phyloP scores from a whole-genome alignment of 768 basidiomycete genomes.

The Fibroporia radiculosa region DNA sequence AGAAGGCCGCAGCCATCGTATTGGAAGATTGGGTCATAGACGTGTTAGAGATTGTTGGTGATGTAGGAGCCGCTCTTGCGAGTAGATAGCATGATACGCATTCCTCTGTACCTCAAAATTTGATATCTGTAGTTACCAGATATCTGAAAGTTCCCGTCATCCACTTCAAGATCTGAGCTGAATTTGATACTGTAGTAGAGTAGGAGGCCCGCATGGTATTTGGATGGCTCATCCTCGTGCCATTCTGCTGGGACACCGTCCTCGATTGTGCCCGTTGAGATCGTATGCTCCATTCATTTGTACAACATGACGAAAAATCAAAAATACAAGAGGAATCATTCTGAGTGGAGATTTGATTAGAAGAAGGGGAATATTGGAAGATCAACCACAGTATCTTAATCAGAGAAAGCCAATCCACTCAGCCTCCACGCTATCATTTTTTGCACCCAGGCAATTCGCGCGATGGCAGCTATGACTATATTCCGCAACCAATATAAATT shows the following conservation, averaged over 20 bases:
- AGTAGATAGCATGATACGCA: conserved; percentile 14
- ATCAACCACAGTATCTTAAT: not conserved
- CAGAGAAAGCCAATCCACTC: conserved; percentile 21
- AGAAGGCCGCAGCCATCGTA: conserved; percentile 33
- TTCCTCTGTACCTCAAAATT: too few relatives aligned
- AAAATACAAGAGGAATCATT: not conserved
- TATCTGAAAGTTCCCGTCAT: too few relatives aligned
- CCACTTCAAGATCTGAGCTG: too few relatives aligned
- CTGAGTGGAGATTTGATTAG: too few relatives aligned
- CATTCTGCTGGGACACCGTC: too few relatives aligned
- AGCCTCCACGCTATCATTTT: conserved; percentile 18
- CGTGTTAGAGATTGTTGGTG: conserved; percentile 50
- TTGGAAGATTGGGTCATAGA: conserved; percentile 46
- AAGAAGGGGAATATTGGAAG: too few relatives aligned
- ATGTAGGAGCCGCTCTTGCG: conserved; percentile 51
- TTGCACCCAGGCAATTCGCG: conserved; percentile 16
- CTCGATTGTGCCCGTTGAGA: not conserved
- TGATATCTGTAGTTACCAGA: too few relatives aligned
- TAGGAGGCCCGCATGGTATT: too few relatives aligned
- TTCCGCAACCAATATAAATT: conserved; percentile 21
- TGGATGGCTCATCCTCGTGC: too few relatives aligned
- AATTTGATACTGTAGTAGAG: too few relatives aligned
- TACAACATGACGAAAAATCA: not conserved
- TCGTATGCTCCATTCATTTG: not conserved
- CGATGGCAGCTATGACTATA: conserved; percentile 17